phyloP scores from a whole-genome alignment of 2,329 filamentous ascomycete genomes.

The Coleophoma cylindrospora region DNA sequence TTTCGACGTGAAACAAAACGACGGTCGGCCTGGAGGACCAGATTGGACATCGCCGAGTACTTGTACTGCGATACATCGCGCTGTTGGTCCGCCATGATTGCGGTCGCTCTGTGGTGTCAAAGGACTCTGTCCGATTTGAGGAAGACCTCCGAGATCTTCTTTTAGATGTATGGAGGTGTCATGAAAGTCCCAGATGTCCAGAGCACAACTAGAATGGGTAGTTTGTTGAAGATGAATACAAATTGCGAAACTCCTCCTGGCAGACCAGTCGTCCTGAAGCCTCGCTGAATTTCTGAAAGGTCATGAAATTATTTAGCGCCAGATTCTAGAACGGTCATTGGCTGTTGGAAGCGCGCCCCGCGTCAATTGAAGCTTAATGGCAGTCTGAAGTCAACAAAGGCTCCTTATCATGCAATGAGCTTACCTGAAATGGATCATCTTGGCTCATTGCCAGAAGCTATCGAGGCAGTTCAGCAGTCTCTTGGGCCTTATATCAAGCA shows the following conservation, averaged over 20 bases:
- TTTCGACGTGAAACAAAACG: slow-evolving; percentile 88
- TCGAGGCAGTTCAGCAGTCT: slow-evolving; percentile 34
- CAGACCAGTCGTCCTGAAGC: too few relatives aligned
- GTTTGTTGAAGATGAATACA: too few relatives aligned
- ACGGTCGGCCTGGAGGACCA: slow-evolving; percentile 99
- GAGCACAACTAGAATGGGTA: too few relatives aligned
- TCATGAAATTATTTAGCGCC: too few relatives aligned
- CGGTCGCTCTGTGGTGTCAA: slow-evolving; percentile 11
- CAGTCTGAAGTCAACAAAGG: too few relatives aligned
- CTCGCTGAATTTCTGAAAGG: too few relatives aligned
- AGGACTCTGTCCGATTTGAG: not conserved
- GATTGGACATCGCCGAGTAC: slow-evolving; percentile 99
- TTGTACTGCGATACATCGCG: slow-evolving; percentile 95
- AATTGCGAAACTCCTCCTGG: not conserved
- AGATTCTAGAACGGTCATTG: too few relatives aligned
- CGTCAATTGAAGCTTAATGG: too few relatives aligned
- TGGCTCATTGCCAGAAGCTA: slow-evolving; percentile 25
- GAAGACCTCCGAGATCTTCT: not conserved
- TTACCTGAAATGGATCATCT: slow-evolving; percentile 14
- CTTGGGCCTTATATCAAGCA: slow-evolving; percentile 50
- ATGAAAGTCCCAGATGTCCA: not conserved
- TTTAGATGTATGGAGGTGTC: not conserved
- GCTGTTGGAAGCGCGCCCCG: too few relatives aligned
- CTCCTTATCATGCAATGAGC: too few relatives aligned
- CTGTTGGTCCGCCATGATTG: slow-evolving; percentile 66